phyloP scores from a whole-genome alignment of 805 yeast species.

The Lipomyces chichibuensis region DNA sequence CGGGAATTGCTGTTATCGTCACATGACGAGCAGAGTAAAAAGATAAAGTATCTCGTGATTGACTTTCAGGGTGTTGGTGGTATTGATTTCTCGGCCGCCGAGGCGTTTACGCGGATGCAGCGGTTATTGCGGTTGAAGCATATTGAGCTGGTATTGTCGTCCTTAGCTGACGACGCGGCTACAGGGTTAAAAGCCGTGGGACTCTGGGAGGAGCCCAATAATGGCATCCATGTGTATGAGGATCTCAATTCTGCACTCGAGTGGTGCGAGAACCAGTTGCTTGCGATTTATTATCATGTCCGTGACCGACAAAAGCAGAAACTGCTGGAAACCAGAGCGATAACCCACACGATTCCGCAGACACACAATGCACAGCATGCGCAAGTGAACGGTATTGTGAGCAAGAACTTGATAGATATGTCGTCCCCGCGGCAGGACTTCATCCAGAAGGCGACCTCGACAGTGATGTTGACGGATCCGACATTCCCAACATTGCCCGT shows the following conservation, averaged over 20 bases:
- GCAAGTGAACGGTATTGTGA: neutral
- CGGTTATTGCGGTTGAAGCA: conserved; percentile 70
- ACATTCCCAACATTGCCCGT: conserved; percentile 17
- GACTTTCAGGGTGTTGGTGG: conserved; percentile 80
- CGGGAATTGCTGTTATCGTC: conserved; percentile 64
- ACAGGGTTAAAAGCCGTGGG: conserved; percentile 82
- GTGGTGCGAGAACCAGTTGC: conserved; percentile 93
- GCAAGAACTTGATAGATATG: neutral
- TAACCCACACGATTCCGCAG: neutral
- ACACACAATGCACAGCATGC: neutral
- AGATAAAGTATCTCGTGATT: conserved; percentile 72
- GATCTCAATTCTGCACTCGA: conserved; percentile 87
- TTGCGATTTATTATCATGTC: conserved; percentile 60
- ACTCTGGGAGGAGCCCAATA: conserved; percentile 56
- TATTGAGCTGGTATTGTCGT: conserved; percentile 75
- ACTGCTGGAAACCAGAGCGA: conserved; percentile 1
- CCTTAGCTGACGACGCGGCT: conserved; percentile 68
- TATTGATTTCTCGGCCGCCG: conserved; percentile 94
- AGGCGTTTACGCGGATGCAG: conserved; percentile 85
- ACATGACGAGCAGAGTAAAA: conserved; percentile 50
- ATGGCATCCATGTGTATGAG: conserved; percentile 63
- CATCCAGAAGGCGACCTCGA: conserved; percentile 22
- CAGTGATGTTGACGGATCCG: conserved; percentile 20
- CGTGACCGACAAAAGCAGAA: conserved; percentile 37
- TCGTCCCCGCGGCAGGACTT: conserved; percentile 21